Conservation (phyloP, 106 monocot species). For the Dendrobium nobile region DNA sequence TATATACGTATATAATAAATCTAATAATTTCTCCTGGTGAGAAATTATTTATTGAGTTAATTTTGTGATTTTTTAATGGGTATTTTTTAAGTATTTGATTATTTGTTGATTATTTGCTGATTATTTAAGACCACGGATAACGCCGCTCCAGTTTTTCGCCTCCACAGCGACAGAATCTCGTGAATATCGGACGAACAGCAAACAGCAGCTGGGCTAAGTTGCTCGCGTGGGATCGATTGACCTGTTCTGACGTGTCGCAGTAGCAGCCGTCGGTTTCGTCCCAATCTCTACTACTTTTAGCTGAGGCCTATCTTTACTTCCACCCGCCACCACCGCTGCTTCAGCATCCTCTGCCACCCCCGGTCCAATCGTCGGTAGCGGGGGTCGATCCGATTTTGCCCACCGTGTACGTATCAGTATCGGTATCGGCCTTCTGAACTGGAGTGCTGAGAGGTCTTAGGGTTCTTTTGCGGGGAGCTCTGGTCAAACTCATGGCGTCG, state of each 20-base stretch:
- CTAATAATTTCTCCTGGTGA: too few relatives aligned
- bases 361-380: neutral
- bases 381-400: neutral
- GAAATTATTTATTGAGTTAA: too few relatives aligned
- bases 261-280: neutral
- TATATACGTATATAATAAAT: too few relatives aligned
- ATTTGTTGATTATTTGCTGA: too few relatives aligned
- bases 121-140: too few relatives aligned
- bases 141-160: too few relatives aligned
- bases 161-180: neutral
- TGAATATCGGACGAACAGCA: slow-evolving; percentile 5
- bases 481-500: slow-evolving; percentile 36
- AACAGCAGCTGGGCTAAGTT: neutral
- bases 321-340: neutral
- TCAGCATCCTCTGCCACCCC: neutral
- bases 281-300: neutral
- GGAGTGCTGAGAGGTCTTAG: slow-evolving; percentile 9
- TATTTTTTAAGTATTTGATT: too few relatives aligned
- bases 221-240: neutral
- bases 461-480: slow-evolving; percentile 34
- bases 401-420: neutral
- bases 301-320: neutral
- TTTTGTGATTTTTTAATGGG: too few relatives aligned
- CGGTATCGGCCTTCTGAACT: slow-evolving; percentile 3
- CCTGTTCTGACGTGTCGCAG: neutral